A percentile compares a stretch with the other conserved stretches of the same genome.
Conservation (phyloP, 306 rosid species). For the Gastrolobium villosum region DNA sequence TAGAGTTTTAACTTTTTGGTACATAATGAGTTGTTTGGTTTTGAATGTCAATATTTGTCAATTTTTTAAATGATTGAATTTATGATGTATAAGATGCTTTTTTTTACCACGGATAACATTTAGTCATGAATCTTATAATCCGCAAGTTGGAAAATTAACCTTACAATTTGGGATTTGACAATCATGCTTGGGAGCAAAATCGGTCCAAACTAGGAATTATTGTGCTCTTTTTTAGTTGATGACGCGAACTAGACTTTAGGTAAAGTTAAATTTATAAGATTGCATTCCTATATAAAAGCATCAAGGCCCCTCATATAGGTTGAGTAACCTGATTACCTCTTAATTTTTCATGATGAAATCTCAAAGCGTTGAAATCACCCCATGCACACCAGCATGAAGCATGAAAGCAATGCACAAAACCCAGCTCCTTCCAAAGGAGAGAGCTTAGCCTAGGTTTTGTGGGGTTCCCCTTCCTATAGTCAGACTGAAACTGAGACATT, state of each 20-base stretch:
- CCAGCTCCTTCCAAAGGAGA: not conserved
- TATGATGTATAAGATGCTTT: not conserved
- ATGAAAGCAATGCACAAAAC: not conserved
- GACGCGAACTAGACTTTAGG: not conserved
- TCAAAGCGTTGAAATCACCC: not conserved
- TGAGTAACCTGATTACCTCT: not conserved
- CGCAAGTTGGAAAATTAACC: not conserved
- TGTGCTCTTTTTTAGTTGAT: not conserved
- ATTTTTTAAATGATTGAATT: not conserved
- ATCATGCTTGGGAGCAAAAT: not conserved
- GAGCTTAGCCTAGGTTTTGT: not conserved
- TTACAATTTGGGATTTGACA: not conserved
- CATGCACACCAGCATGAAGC: not conserved
- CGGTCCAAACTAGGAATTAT: not conserved
- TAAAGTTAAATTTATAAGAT: not conserved
- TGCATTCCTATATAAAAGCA: not conserved
- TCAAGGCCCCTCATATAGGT: not conserved
- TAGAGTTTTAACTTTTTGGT: not conserved
- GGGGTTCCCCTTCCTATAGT: not conserved
- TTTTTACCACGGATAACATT: not conserved
- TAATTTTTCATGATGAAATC: not conserved
- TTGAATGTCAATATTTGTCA: not conserved
- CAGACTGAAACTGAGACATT: not conserved
- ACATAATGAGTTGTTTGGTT: not conserved
- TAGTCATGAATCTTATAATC: not conserved